phyloP scores from a whole-genome alignment of 2,329 filamentous ascomycete species.

The Penicillium sp. region DNA sequence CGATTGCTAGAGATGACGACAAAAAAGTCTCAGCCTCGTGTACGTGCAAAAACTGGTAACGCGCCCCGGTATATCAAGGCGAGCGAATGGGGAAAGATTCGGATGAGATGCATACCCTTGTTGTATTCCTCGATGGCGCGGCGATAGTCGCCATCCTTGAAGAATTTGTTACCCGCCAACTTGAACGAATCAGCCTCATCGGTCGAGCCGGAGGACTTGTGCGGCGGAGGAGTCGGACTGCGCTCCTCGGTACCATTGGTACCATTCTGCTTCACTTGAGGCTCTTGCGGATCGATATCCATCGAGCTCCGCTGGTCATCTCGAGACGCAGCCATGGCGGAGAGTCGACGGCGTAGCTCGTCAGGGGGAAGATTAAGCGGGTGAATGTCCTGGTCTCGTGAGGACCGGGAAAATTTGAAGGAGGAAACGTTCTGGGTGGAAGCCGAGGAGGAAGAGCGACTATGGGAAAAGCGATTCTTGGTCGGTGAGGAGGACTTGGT shows the following conservation, averaged over 20 bases:
- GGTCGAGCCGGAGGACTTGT: slow-evolving; percentile 52
- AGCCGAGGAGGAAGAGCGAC: slow-evolving; percentile 38
- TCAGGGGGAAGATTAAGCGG: slow-evolving; percentile 89
- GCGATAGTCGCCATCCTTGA: slow-evolving; percentile 89
- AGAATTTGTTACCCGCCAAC: slow-evolving; percentile 90
- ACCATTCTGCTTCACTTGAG: slow-evolving; percentile 39
- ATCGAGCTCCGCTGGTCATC: slow-evolving; percentile 64
- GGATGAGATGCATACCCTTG: slow-evolving; percentile 69
- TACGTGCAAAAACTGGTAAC: neutral
- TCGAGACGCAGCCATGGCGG: slow-evolving; percentile 56
- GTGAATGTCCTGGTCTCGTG: slow-evolving; percentile 66
- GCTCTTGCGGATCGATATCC: slow-evolving; percentile 72
- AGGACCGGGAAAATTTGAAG: slow-evolving; percentile 42
- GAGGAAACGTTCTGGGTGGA: slow-evolving; percentile 36
- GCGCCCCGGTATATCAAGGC: neutral
- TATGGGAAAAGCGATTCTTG: slow-evolving; percentile 33
- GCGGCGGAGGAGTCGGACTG: slow-evolving; percentile 53
- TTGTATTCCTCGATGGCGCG: slow-evolving; percentile 91
- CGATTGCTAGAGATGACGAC: slow-evolving; percentile 67
- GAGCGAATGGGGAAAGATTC: slow-evolving; percentile 10
- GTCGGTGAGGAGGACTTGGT: slow-evolving; percentile 25
- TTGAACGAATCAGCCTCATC: slow-evolving; percentile 93
- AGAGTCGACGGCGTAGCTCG: slow-evolving; percentile 73
- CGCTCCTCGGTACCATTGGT: slow-evolving; percentile 39
- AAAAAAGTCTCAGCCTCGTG: slow-evolving; percentile 19